A percentile compares a stretch with the other conserved stretches of the same genome.
These are phyloP conservation scores for Cercospora zeae-maydis DNA, from an alignment of 2,329 filamentous ascomycete species.

Conservation along the genomic window DNA sequence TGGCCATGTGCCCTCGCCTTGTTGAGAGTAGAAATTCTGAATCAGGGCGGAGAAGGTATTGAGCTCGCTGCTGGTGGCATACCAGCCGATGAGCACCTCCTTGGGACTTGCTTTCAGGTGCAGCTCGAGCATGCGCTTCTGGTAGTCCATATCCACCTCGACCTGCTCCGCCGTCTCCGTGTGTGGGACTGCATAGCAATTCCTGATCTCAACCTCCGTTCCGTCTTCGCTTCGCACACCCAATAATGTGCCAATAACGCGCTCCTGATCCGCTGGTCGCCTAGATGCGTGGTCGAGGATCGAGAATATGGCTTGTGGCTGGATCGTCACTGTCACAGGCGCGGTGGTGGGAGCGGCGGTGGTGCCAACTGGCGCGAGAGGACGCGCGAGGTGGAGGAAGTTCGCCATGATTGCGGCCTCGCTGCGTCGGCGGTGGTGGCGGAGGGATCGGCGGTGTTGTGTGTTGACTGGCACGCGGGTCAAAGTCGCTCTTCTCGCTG, in stretches of 20 bases:
- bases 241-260: conserved; percentile 93
- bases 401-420: conserved; percentile 50
- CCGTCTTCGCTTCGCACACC: conserved; percentile 94
- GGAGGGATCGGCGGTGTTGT: conserved; percentile 3
- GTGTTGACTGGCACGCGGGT: conserved; percentile 5
- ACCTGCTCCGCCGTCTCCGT: conserved; percentile 98
- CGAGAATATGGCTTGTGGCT: conserved; percentile 76
- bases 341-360: conserved; percentile 74
- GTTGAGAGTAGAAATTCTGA: conserved; percentile 98
- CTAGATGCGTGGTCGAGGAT: conserved; percentile 86
- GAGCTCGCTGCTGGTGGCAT: conserved; percentile 92
- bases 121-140: conserved; percentile 97
- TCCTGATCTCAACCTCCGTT: conserved; percentile 91
- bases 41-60: conserved; percentile 98
- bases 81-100: conserved; percentile 95
- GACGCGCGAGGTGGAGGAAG: conserved; percentile 92
- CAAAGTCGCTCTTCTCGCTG: conserved; percentile 7
- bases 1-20: conserved; percentile 94
- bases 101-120: conserved; percentile 91
- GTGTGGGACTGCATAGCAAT: conserved; percentile 96
- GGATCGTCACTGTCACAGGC: conserved; percentile 89
- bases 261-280: conserved; percentile 85
- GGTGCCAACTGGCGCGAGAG: conserved; percentile 76
- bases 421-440: conserved; percentile 6
- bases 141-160: conserved; percentile 99